Conservation (phyloP, 257 asterid species). For the Rehmannia glutinosa region DNA sequence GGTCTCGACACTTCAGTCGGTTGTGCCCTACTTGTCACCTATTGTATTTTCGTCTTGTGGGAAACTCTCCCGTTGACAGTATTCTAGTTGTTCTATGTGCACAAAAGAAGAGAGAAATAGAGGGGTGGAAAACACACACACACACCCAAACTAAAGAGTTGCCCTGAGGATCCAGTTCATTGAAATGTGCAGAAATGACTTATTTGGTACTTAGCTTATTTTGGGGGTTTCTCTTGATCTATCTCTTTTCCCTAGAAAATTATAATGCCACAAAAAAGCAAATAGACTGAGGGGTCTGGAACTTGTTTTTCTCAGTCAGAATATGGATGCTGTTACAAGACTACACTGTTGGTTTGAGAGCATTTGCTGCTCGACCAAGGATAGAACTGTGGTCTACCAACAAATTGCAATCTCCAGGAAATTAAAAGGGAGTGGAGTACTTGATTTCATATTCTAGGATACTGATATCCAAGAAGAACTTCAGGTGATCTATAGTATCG, state of each 20-base stretch:
- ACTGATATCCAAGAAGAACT: constrained; percentile 99
- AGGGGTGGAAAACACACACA: background rate
- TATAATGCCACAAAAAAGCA: background rate
- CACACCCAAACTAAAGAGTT: background rate
- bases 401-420: background rate
- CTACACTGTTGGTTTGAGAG: background rate
- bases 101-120: background rate
- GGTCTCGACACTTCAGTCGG: no score
- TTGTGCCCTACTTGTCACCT: no score
- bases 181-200: background rate
- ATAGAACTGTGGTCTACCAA: constrained; percentile 4
- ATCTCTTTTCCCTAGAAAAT: background rate
- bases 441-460: constrained; percentile 45
- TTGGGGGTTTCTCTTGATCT: background rate
- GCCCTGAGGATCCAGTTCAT: constrained; percentile 10
- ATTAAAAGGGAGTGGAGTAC: background rate
- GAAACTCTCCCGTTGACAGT: no score
- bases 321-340: background rate
- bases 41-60: no score
- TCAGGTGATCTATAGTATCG: constrained; percentile 99
- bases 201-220: background rate
- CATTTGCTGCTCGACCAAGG: constrained; percentile 12
- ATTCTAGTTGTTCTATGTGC: no score
- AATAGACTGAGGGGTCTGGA: constrained; percentile 1
- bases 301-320: constrained; percentile 5